These are phyloP conservation scores for Picea abies DNA, from an alignment of 83 land plant species.

Conservation along the genomic window DNA sequence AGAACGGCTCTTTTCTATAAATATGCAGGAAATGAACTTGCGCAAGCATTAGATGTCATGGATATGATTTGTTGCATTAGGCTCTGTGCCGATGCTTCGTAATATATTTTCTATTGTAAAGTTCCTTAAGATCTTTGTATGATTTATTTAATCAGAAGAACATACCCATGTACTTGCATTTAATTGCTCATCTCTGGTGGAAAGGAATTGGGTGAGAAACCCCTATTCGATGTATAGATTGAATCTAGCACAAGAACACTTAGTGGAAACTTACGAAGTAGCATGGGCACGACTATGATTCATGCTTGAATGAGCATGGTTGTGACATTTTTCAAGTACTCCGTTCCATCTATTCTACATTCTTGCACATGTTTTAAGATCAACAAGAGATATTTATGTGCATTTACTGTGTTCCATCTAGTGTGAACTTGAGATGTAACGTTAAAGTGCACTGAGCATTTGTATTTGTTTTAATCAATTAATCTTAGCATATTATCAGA, in stretches of 20 bases:
- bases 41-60: background rate
- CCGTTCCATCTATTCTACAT: background rate
- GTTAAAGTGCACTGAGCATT: background rate
- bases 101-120: background rate
- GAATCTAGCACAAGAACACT: background rate
- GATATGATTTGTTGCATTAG: background rate
- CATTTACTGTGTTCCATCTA: background rate
- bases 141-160: background rate
- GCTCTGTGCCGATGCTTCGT: background rate
- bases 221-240: background rate
- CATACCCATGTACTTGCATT: background rate
- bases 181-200: background rate
- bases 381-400: no score
- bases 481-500: background rate
- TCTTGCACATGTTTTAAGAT: background rate
- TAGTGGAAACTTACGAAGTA: background rate
- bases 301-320: background rate
- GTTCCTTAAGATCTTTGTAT: background rate
- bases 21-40: background rate
- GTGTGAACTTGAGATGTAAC: background rate
- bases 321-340: background rate
- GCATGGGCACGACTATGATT: background rate
- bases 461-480: no score
- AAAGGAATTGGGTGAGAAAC: background rate
- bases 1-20: slow-evolving; percentile 7